Percentiles rank a stretch among this genome's conserved stretches.
phyloP scores from a whole-genome alignment of 1,139 yeast species.

The Hemisphaericaspora xylofermentans region DNA sequence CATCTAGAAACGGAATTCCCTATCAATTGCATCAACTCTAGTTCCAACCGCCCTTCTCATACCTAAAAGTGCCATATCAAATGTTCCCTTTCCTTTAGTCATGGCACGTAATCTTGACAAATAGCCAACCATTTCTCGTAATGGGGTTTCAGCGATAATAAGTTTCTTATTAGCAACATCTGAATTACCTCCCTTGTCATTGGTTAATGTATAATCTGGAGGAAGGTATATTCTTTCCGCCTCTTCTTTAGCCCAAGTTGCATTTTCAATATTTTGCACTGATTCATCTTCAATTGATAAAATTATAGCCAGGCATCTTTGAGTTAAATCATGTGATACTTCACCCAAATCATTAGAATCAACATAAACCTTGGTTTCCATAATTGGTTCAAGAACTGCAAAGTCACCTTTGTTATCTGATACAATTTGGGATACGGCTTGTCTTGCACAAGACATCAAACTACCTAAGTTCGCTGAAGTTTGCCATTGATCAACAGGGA shows the following conservation, averaged over 20 bases:
- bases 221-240: constrained; percentile 58
- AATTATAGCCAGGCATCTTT: constrained; percentile 73
- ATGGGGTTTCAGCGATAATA: constrained; percentile 76
- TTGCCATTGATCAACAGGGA: constrained; percentile 53
- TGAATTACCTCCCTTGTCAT: constrained; percentile 10
- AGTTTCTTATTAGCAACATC: constrained; percentile 44
- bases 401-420: constrained; percentile 29
- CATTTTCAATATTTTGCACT: constrained; percentile 37
- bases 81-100: constrained; percentile 88
- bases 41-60: constrained; percentile 62
- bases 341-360: constrained; percentile 74
- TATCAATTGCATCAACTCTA: constrained; percentile 31
- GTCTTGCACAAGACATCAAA: constrained; percentile 32
- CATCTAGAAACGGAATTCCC: constrained; percentile 2
- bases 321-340: constrained; percentile 72
- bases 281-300: constrained; percentile 59
- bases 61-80: constrained; percentile 73
- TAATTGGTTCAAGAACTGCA: constrained; percentile 78
- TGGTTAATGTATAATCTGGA: constrained; percentile 47
- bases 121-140: constrained; percentile 89
- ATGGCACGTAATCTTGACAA: constrained; percentile 72
- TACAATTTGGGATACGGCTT: constrained; percentile 35
- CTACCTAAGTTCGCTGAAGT: constrained; percentile 17
- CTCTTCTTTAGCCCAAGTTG: constrained; percentile 48
- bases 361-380: constrained; percentile 72